These are phyloP conservation scores for Alternaria longipes DNA, from an alignment of 2,329 filamentous ascomycete genomes.

Conservation along the genomic window DNA sequence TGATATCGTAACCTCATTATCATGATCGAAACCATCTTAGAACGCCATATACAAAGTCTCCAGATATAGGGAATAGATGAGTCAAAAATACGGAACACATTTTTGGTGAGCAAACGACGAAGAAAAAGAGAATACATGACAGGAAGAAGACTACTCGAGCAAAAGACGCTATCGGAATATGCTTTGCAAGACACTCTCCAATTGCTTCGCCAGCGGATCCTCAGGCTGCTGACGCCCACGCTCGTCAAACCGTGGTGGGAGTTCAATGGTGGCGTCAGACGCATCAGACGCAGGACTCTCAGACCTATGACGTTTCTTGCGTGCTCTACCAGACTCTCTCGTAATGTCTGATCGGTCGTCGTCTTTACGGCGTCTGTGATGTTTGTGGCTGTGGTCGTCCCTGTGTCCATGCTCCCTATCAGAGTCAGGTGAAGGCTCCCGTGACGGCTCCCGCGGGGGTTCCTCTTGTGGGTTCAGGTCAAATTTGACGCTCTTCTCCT, in stretches of 20 bases:
- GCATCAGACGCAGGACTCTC: constrained; percentile 39
- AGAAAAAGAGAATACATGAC: background rate
- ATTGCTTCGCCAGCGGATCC: constrained; percentile 45
- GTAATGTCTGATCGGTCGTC: constrained; percentile 29
- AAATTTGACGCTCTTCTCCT: constrained; percentile 52
- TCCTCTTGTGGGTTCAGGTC: constrained; percentile 46
- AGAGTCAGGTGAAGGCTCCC: constrained; percentile 24
- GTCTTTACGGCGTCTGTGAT: constrained; percentile 20
- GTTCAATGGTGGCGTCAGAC: constrained; percentile 47
- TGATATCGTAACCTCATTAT: constrained; percentile 8
- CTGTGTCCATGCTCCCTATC: constrained; percentile 8
- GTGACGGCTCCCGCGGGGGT: constrained; percentile 26
- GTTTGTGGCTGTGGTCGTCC: constrained; percentile 14
- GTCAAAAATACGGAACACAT: background rate
- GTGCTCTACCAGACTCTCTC: constrained; percentile 26
- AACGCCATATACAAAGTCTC: background rate
- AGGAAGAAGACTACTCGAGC: constrained; percentile 2
- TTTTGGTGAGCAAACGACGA: background rate
- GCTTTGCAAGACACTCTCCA: constrained; percentile 46
- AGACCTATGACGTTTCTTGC: constrained; percentile 33
- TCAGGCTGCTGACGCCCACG: constrained; percentile 38
- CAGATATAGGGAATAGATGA: background rate
- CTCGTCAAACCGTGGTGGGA: constrained; percentile 50
- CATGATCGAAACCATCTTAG: background rate
- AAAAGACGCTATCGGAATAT: constrained; percentile 37